These are phyloP conservation scores for Dovyalis caffra DNA, from an alignment of 345 rosid genomes.

Conservation along the genomic window DNA sequence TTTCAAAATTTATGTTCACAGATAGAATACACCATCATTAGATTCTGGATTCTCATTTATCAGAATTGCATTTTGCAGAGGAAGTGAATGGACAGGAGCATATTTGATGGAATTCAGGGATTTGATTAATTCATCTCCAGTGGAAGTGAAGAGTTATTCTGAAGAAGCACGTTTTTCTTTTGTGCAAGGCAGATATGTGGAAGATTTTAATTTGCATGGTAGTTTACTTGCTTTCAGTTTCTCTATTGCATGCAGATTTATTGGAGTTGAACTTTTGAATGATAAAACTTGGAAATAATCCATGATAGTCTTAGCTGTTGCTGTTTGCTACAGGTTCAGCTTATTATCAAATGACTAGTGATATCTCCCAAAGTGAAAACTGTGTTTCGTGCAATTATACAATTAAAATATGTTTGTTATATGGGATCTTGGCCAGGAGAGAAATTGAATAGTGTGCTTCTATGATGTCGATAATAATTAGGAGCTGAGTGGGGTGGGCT, in stretches of 20 bases:
- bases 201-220: conserved; percentile 57
- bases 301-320: neutral
- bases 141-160: conserved; percentile 37
- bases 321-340: no score
- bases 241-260: neutral
- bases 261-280: conserved; percentile 12
- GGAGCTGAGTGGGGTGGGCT: no score
- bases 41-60: conserved; percentile 8
- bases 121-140: conserved; percentile 47
- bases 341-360: no score
- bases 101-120: conserved; percentile 77
- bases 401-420: no score
- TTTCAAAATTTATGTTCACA: neutral
- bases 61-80: conserved; percentile 41
- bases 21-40: neutral
- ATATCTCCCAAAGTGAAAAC: no score
- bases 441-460: no score
- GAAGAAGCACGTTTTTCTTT: conserved; percentile 92
- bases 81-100: conserved; percentile 88
- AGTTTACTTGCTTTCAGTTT: neutral
- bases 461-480: no score
- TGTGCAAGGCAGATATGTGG: conserved; percentile 75
- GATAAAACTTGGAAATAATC: neutral
- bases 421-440: no score
- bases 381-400: no score